Conservation (phyloP, 495 filamentous ascomycete genomes). For the Penicillium malachiteum region DNA sequence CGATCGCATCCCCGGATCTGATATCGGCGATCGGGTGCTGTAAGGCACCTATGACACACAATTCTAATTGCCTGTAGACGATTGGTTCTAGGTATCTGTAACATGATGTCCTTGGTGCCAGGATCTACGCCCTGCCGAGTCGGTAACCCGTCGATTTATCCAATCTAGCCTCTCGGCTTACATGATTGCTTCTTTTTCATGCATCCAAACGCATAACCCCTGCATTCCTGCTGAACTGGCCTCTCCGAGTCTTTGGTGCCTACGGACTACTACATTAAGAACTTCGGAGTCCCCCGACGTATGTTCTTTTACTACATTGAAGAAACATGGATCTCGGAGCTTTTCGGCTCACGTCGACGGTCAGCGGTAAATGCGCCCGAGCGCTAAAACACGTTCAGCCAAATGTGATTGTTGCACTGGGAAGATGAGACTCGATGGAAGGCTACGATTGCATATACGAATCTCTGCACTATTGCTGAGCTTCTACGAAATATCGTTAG, state of each 20-base stretch:
- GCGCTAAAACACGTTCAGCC: no score
- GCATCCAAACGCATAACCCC: not conserved
- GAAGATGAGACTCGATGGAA: no score
- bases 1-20: conserved; percentile 16
- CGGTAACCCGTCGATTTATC: not conserved
- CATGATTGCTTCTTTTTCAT: not conserved
- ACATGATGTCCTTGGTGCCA: not conserved
- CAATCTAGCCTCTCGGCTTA: not conserved
- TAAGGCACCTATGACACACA: not conserved
- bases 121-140: not conserved
- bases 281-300: no score
- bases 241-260: not conserved
- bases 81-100: not conserved
- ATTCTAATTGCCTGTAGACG: not conserved
- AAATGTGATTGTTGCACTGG: no score
- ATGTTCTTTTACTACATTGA: no score
- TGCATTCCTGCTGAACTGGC: not conserved
- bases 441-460: no score
- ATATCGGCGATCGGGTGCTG: not conserved
- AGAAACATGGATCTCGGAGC: no score
- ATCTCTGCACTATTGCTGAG: no score
- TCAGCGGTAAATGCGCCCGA: no score
- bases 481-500: no score
- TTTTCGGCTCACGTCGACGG: no score
- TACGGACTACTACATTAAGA: no score